Evolutionary conservation across 176 grass and related monocot genomes (phyloP).

Genomic region (Thinopyrum elongatum): DNA sequence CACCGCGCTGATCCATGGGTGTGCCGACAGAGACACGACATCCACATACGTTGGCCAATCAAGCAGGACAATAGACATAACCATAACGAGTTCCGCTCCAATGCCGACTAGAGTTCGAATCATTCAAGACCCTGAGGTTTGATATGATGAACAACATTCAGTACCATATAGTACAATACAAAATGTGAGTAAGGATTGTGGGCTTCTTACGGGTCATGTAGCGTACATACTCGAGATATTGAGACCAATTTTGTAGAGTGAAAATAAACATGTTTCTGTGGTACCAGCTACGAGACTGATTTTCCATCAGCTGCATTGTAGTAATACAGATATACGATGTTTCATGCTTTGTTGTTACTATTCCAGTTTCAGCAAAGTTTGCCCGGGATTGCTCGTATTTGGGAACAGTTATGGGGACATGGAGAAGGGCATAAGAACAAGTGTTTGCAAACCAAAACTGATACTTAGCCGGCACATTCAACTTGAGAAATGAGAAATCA

Average conservation of each 20-base stretch:
- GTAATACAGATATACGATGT: background rate
- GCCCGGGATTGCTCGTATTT: too few relatives aligned
- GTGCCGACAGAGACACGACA: background rate
- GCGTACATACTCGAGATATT: background rate
- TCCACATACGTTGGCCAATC: background rate
- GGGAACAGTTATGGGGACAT: too few relatives aligned
- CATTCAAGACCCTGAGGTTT: constrained; percentile 21
- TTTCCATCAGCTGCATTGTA: background rate
- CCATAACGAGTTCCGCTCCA: constrained; percentile 30
- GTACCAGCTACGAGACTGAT: background rate
- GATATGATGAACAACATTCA: background rate
- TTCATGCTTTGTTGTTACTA: background rate
- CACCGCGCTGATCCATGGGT: background rate
- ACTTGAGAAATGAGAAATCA: too few relatives aligned
- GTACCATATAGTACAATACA: background rate
- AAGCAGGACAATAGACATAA: constrained; percentile 44
- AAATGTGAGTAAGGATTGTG: background rate
- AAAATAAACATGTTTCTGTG: background rate
- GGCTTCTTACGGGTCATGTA: background rate
- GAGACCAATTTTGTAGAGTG: background rate
- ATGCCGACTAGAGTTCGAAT: constrained; percentile 32
- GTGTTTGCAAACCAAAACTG: too few relatives aligned
- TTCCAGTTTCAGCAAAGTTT: too few relatives aligned
- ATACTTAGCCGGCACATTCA: too few relatives aligned
- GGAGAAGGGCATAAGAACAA: too few relatives aligned